phyloP scores from a whole-genome alignment of 2,329 filamentous ascomycete genomes.

The Trichoderma afroharzianum region DNA sequence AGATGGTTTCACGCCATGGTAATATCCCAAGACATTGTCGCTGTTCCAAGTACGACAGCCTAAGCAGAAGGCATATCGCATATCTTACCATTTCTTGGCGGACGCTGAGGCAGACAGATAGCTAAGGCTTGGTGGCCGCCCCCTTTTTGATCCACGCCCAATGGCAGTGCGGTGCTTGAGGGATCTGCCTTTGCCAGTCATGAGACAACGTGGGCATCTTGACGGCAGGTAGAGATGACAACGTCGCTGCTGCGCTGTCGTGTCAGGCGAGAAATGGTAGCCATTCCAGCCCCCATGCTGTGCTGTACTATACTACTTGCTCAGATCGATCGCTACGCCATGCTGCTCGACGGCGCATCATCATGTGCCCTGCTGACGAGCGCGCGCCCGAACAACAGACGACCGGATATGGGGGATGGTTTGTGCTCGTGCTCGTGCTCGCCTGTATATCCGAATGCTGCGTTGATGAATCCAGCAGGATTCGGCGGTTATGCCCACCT shows the following conservation, averaged over 20 bases:
- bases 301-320: not conserved
- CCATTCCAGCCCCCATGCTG: constrained; percentile 9
- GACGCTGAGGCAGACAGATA: not conserved
- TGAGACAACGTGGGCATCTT: constrained; percentile 17
- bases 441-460: not conserved
- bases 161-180: not conserved
- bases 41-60: not conserved
- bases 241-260: constrained; percentile 1
- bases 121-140: not conserved
- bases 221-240: not conserved
- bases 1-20: constrained; percentile 12
- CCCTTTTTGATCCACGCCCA: constrained; percentile 2
- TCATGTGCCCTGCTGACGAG: constrained; percentile 2
- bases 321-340: constrained; percentile 7
- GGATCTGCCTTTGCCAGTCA: constrained; percentile 18
- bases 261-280: constrained; percentile 10
- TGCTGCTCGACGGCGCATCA: not conserved
- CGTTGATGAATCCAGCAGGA: constrained; percentile 3
- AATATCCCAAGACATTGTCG: constrained; percentile 7
- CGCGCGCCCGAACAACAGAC: not conserved
- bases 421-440: not conserved
- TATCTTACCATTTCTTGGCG: constrained; percentile 12
- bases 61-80: not conserved
- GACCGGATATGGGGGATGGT: not conserved
- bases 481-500: not conserved